Evolutionary conservation across 176 grass and related monocot species (phyloP).

Genomic region (Puya raimondii): DNA sequence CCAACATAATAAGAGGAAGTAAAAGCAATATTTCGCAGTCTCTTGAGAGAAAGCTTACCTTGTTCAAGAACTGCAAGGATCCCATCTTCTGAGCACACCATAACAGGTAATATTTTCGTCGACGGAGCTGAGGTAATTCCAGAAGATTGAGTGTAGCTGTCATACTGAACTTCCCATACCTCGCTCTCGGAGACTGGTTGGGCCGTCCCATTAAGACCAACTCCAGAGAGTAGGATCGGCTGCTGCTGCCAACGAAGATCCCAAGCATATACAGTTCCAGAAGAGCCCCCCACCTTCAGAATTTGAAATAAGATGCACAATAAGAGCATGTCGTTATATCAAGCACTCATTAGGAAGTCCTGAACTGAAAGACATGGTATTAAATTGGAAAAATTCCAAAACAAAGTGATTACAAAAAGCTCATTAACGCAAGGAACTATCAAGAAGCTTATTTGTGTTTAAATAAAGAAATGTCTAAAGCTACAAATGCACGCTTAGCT

Average conservation of each 20-base stretch:
- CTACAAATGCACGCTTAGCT: not conserved
- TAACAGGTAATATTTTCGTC: slow-evolving; percentile 69
- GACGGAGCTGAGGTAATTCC: slow-evolving; percentile 45
- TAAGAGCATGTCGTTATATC: not conserved
- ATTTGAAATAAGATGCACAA: slow-evolving; percentile 11
- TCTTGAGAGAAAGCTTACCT: slow-evolving; percentile 37
- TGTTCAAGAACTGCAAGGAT: slow-evolving; percentile 73
- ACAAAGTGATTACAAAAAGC: too few relatives aligned
- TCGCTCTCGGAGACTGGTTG: slow-evolving; percentile 47
- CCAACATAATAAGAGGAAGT: too few relatives aligned
- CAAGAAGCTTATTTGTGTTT: too few relatives aligned
- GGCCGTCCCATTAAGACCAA: slow-evolving; percentile 30
- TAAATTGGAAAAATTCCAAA: not conserved
- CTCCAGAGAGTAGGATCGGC: slow-evolving; percentile 54
- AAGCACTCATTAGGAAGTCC: not conserved
- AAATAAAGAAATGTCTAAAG: not conserved
- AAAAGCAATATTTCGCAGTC: not conserved
- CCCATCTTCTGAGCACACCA: slow-evolving; percentile 96
- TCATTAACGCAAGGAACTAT: too few relatives aligned
- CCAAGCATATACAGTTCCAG: slow-evolving; percentile 80
- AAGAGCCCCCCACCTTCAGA: slow-evolving; percentile 83
- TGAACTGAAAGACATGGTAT: slow-evolving; percentile 3
- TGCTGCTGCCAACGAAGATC: slow-evolving; percentile 63
- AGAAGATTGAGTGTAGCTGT: slow-evolving; percentile 44
- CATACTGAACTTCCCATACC: slow-evolving; percentile 95